Base-by-base conservation (phyloP, 805 yeast genomes). In the Candida coquimbonensis region DNA sequence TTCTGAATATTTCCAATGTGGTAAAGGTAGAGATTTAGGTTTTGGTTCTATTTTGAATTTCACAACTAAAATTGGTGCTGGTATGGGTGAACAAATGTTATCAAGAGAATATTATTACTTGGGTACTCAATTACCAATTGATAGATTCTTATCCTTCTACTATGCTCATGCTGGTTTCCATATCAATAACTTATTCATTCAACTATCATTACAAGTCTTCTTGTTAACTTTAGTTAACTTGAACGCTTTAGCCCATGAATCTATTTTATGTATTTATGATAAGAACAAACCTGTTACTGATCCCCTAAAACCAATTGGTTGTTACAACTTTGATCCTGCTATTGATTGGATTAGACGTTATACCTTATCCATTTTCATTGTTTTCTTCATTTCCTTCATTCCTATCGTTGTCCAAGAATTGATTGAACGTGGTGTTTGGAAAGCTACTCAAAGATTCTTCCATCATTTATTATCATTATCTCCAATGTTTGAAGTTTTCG, bases 141-240 rank as follows among this genome's bases (percentile, higher is more conserved):
- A 85, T 63, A 76, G 91, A 66, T 82, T 85, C 73, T 73, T 85
- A 52, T 81, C 91, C 9, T 85, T 85, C 72, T 85, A 82, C 70
- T 85, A 83, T 66, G 95, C 91, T 16, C 95, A 85, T 65, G 81
- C 88, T 50, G 95, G 95, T 65, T 85, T 85, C 76, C 95, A 85
- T 65, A 73, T 85, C 65, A 85, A 85, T 64, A 85, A 85, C 63
- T 71, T 82, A 62, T 83, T 85, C 66, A 85, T 85, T 68, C 84
- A 81, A 58, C 64, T 85, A 53, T 84, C 93, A 21, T 71, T 85
- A 53, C 87, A 84, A 64, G 59, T 82, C 57, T 85, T 85, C 61
- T 74, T 82, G 70, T 68, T 85, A 57, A 80, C 87, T 21, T 69
- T 81, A 55, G 79, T 83, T 32, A 84, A 85, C 65, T 67, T 85